Base-by-base conservation (phyloP, 192 early-diverging fungal species). In the Thoreauomyces humboldtii region DNA sequence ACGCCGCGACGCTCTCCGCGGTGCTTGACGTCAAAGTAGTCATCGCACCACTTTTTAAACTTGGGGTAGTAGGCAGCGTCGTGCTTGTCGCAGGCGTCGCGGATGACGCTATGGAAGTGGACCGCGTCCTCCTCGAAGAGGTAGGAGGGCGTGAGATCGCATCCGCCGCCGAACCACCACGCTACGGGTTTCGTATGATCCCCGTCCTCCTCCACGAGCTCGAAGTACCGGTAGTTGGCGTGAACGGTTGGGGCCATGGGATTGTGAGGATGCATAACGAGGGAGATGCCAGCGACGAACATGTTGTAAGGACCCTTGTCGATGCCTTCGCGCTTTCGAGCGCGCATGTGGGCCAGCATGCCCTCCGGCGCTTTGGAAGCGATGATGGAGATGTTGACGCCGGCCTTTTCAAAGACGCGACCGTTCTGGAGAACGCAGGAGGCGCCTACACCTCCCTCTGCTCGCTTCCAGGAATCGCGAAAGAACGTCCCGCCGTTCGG, bases 171-270 rank as follows among this genome's bases (percentile, higher is more conserved):
- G 75, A 97, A 99, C 96, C 96, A 99, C 43, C 82, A 87, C 57
- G 88, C 75, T 42, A 88, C 85, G 4, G 91, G 88, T 33, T 86
- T 77, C 4, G 72, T 73, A 27, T 79, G 82, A 11, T 82, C 69
- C 28, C 77, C 85, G 2, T 63, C 63, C 43, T 87, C 74, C 19
- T 81, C 73, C 53, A 66, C 71, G 12, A 98, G 83, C 63, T 99
- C 96, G 83, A 99, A 96, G 72, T 97, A 96, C 5, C 96, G 87
- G 74, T 94, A 99, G 77, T 99, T 99, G 71, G 92, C 83, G 69
- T 99, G 96, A 5, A 92, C 87, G 0, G 96, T 99, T 11, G 96
- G 96, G n/a, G 90, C 92, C 59, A 89, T 84, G 17, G 95, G 95
- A 73, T 98, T 98, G 70, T 87, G 87, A 21, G 96, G 96, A 63